A percentile compares a stretch with the other conserved stretches of the same genome.
phyloP scores from a whole-genome alignment of 2,329 filamentous ascomycete genomes.

The Cordyceps pruinosa region DNA sequence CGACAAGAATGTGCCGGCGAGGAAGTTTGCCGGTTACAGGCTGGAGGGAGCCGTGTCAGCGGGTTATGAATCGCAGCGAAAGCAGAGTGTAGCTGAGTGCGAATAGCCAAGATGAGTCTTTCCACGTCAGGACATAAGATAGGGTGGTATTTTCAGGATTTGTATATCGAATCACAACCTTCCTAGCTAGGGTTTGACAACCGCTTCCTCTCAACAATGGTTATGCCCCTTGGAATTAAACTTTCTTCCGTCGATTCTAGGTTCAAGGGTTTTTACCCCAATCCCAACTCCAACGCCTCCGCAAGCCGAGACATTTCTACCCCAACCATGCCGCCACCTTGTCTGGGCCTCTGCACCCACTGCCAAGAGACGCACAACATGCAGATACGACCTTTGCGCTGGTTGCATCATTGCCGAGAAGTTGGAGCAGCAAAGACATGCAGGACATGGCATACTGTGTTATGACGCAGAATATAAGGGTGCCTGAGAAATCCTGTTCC shows the following conservation, averaged over 20 bases:
- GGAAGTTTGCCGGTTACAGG: slow-evolving; percentile 26
- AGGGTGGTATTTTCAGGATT: not conserved
- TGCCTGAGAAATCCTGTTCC: no score
- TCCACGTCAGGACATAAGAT: no score
- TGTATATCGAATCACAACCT: not conserved
- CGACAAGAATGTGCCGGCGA: slow-evolving; percentile 23
- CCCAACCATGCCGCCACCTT: not conserved
- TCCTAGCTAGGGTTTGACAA: not conserved
- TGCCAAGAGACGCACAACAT: not conserved
- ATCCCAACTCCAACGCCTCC: no score
- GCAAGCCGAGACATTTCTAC: not conserved
- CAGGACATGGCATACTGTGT: not conserved
- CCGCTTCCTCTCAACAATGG: no score
- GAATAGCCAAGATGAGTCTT: not conserved
- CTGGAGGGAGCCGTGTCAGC: not conserved
- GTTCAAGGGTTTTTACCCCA: no score
- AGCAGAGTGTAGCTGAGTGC: not conserved
- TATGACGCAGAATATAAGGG: not conserved
- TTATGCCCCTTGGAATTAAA: no score
- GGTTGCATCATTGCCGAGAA: not conserved
- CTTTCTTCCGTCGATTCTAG: no score
- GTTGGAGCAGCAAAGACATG: not conserved
- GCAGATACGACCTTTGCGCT: not conserved
- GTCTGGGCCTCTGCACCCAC: not conserved
- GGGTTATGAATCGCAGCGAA: not conserved